Evolutionary conservation across 2,329 filamentous ascomycete genomes (phyloP).

Genomic region (Neospermospora avenae): DNA sequence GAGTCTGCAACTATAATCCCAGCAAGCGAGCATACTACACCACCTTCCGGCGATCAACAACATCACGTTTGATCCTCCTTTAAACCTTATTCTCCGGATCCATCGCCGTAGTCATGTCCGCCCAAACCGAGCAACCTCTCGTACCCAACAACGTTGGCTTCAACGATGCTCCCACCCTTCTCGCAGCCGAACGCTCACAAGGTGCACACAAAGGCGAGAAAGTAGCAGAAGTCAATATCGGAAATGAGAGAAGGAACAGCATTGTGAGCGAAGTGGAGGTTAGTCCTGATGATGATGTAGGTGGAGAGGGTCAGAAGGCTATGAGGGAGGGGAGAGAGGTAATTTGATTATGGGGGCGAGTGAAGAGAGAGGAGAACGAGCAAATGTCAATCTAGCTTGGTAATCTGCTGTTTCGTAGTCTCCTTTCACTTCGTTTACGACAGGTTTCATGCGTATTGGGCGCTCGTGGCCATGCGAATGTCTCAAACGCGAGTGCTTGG

Average conservation of each 20-base stretch:
- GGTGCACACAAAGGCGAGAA: not conserved
- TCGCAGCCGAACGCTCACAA: not conserved
- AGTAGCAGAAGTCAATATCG: not conserved
- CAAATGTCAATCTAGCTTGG: no score
- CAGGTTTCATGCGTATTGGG: no score
- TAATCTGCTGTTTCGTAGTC: no score
- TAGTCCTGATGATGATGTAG: not conserved
- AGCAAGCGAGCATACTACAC: no score
- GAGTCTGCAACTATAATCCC: no score
- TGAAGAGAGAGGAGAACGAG: not conserved
- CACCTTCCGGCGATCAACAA: no score
- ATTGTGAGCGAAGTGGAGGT: not conserved
- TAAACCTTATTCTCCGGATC: no score
- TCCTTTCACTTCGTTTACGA: no score
- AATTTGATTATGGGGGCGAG: not conserved
- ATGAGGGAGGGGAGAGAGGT: not conserved
- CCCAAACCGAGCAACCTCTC: slow-evolving; percentile 2
- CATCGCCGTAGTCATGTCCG: not conserved
- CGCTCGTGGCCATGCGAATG: no score
- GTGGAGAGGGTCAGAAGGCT: not conserved
- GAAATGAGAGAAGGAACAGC: not conserved
- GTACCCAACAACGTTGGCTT: not conserved
- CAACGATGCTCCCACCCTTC: not conserved
- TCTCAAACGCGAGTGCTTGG: no score
- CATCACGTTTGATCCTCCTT: no score